Evolutionary conservation across 768 basidiomycete genomes (phyloP), one percentile per base, ranked within the genome.

Genomic region (Asterophora lycoperdoides): DNA sequence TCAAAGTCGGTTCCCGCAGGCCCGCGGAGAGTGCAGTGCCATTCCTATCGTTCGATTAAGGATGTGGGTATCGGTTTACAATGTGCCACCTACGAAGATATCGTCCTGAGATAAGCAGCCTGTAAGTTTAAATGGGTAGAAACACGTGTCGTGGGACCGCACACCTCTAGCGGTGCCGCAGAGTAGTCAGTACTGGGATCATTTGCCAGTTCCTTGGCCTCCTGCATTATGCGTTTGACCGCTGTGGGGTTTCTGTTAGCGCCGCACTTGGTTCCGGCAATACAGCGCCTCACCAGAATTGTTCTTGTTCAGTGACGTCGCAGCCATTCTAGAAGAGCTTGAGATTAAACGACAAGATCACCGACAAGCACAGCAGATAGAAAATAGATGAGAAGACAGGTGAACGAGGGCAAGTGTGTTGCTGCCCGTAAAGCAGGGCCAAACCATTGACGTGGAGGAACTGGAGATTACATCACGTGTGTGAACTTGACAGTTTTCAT

Each of bases 1-100:
- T 92, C 89, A 53, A 87, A 98, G 63, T 97, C 93, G 32, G 92
- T 93, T 13, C 84, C 90, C 11, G 77, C 61, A 1, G 93, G 81
- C 2, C 94, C 95, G 52, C 92, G 84, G 46, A 98, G 76, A n/a
- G 95, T 97, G 63, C 93, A 96, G 63, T 97, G 94, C 95, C 95
- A 98, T 75, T 94, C 79, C 78, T 80, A 47, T 18, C 45, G 19
- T 34, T 51, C 34, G 38, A 17, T 34, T 56, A 54, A 62, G 54
- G 56, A 55, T 45, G 57, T 51, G 56, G 46, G 37, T 42, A 51
- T 33, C 40, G 4, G 46, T 42, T 28, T 41, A 41, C 34, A 10
- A 23, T 18, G 38, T 13, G 33, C 33, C 52, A 73, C 87, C 64
- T 65, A 90, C 91, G 61, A 93, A 93, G 55, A 93, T 91, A 64